Conservation (phyloP, 441 rosid species). For the Viola pubescens region DNA sequence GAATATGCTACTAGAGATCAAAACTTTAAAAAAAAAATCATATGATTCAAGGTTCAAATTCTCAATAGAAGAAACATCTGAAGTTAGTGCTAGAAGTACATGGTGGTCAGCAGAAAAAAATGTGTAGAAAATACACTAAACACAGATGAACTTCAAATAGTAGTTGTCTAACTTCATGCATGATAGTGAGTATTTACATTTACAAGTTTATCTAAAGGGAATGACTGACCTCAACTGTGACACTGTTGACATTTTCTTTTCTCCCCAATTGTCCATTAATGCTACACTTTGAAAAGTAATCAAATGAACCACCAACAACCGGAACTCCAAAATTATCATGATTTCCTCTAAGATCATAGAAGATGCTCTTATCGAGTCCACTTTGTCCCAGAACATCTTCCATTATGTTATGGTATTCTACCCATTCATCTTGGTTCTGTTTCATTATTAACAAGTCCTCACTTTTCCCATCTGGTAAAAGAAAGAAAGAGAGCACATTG, state of each 20-base stretch:
- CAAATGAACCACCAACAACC: conserved; percentile 43
- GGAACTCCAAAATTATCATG: conserved; percentile 93
- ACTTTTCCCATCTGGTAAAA: conserved; percentile 77
- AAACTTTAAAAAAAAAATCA: not conserved
- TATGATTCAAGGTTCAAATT: not conserved
- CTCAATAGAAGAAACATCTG: not conserved
- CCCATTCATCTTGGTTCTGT: conserved; percentile 81
- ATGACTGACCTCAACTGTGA: conserved; percentile 64
- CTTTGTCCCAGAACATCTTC: conserved; percentile 55
- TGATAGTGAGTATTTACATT: not conserved
- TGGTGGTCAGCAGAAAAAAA: not conserved
- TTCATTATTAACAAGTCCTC: conserved; percentile 70
- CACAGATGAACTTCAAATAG: too few species aligned
- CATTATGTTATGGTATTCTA: conserved; percentile 64
- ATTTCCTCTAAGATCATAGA: conserved; percentile 92
- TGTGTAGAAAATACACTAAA: not conserved
- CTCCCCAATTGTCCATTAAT: conserved; percentile 69
- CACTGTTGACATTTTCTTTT: conserved; percentile 42
- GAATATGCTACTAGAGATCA: not conserved
- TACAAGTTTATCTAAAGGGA: conserved; percentile 7
- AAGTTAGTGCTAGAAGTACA: not conserved
- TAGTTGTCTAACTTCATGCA: not conserved
- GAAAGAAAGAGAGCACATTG: conserved; percentile 2
- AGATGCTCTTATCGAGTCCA: conserved; percentile 55
- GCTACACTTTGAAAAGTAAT: conserved; percentile 77